Conservation (phyloP, 768 basidiomycete genomes). For the Pleurotus djamor region DNA sequence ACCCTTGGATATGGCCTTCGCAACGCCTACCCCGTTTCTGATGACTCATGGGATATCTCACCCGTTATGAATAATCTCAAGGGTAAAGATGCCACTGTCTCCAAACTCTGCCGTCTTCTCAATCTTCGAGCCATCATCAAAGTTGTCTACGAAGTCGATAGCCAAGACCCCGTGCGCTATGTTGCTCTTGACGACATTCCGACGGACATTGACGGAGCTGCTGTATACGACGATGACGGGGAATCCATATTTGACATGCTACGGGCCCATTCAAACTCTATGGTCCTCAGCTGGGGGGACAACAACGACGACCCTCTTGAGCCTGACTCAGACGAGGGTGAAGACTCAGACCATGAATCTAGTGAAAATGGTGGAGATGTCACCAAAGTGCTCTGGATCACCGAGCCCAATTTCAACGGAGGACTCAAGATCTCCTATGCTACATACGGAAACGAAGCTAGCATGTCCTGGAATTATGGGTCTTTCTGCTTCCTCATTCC, state of each 20-base stretch:
- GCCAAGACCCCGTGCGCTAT: too few relatives aligned
- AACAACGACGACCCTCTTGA: slow-evolving; percentile 8
- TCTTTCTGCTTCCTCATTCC: not conserved
- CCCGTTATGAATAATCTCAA: slow-evolving; percentile 17
- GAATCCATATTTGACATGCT: too few relatives aligned
- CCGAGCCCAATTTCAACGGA: not conserved
- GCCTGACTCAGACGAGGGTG: not conserved
- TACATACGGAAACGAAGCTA: not conserved
- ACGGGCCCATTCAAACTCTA: too few relatives aligned
- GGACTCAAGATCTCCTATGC: not conserved
- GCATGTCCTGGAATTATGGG: not conserved
- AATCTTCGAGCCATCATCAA: too few relatives aligned
- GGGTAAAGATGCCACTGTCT: too few relatives aligned
- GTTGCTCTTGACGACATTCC: too few relatives aligned
- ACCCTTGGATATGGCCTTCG: slow-evolving; percentile 35
- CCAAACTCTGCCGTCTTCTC: too few relatives aligned
- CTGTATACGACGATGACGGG: too few relatives aligned
- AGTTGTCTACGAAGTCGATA: too few relatives aligned
- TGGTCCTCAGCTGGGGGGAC: too few relatives aligned
- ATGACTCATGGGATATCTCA: not conserved
- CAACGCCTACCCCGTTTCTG: slow-evolving; percentile 30
- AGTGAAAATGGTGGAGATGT: too few relatives aligned
- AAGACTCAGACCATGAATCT: not conserved
- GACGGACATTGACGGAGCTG: too few relatives aligned
- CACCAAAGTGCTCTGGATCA: slow-evolving; percentile 7